phyloP scores from a whole-genome alignment of 495 filamentous ascomycete genomes.

The Annulohypoxylon maeteangense region DNA sequence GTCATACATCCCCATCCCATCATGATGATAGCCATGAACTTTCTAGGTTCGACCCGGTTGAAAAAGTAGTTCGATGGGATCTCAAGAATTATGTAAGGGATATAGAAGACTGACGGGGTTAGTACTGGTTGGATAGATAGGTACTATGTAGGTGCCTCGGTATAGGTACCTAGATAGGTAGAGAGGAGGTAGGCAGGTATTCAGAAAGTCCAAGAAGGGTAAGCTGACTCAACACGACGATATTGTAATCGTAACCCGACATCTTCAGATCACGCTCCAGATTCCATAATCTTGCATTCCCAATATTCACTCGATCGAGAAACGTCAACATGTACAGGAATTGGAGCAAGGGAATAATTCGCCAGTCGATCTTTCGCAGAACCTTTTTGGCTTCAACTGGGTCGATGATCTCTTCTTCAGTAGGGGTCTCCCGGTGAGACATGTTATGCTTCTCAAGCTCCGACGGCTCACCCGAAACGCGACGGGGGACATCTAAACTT shows the following conservation, averaged over 20 bases:
- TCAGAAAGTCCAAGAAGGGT: not conserved
- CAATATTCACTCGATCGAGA: constrained; percentile 3
- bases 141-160: too few species aligned
- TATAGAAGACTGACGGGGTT: constrained; percentile 1
- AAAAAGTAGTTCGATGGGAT: constrained; percentile 9
- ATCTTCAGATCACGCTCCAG: constrained; percentile 12
- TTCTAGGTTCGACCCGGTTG: constrained; percentile 3
- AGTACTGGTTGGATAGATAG: not conserved
- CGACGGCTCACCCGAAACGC: not conserved
- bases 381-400: not conserved
- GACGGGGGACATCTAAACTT: not conserved
- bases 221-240: constrained; percentile 2
- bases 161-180: too few species aligned
- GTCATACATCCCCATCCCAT: constrained; percentile 12
- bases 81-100: constrained; percentile 8
- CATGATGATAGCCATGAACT: not conserved
- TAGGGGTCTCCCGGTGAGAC: not conserved
- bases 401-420: not conserved
- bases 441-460: constrained; percentile 6
- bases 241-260: constrained; percentile 12
- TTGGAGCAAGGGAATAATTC: constrained; percentile 11
- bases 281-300: constrained; percentile 7
- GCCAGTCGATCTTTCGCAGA: constrained; percentile 8
- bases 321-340: constrained; percentile 13
- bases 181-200: too few species aligned